These are phyloP conservation scores for Marasmius sp. DNA, from an alignment of 1,284 basidiomycete species.

Conservation along the genomic window DNA sequence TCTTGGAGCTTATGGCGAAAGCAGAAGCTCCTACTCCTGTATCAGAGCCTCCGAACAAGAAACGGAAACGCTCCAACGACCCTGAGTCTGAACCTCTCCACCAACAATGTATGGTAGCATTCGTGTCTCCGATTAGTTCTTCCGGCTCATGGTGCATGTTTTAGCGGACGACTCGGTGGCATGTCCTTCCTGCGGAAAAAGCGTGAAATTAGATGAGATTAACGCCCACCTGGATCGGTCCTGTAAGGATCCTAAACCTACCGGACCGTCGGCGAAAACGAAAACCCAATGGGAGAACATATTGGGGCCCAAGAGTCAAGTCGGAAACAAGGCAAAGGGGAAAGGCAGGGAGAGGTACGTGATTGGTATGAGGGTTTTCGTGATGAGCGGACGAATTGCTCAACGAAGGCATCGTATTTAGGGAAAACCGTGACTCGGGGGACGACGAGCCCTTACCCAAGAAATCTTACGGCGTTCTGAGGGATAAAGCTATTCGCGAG, in stretches of 20 bases:
- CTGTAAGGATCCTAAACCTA: constrained; percentile 34
- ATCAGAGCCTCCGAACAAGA: constrained; percentile 12
- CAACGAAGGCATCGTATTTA: background rate
- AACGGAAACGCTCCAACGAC: constrained; percentile 13
- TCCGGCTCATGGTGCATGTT: too few relatives aligned
- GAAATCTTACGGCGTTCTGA: constrained; percentile 62
- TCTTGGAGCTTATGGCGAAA: constrained; percentile 35
- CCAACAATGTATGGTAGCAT: too few relatives aligned
- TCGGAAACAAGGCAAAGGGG: constrained; percentile 50
- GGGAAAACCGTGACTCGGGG: constrained; percentile 30
- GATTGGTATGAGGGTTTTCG: constrained; percentile 13
- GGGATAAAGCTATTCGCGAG: constrained; percentile 61
- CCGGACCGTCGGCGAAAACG: constrained; percentile 14
- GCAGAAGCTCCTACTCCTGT: background rate
- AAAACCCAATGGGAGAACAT: constrained; percentile 25
- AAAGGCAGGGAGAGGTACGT: constrained; percentile 49
- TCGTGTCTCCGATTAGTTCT: too few relatives aligned
- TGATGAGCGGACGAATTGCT: background rate
- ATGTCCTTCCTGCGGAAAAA: constrained; percentile 58
- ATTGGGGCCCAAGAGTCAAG: constrained; percentile 38
- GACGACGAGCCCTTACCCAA: constrained; percentile 57
- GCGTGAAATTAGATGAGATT: constrained; percentile 43
- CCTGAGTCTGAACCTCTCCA: background rate
- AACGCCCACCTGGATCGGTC: constrained; percentile 62
- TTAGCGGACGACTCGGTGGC: constrained; percentile 32